Evolutionary conservation across 108 stramenopile genomes (phyloP), one percentile per base, ranked within the genome.

Genomic region (Cylindrotheca closterium): DNA sequence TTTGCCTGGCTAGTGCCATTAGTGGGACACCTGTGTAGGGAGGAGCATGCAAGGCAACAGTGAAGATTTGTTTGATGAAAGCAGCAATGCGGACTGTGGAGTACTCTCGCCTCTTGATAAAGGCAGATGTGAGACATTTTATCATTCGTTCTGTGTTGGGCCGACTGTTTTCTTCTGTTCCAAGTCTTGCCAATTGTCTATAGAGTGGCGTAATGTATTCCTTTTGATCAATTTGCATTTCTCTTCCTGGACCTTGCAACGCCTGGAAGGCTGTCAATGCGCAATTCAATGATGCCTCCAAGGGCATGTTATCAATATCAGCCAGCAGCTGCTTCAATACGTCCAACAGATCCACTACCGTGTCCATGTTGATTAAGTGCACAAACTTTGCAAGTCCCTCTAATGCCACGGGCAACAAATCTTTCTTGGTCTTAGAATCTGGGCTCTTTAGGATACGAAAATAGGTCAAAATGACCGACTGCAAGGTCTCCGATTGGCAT

Each of bases 321-420:
- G 72, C 71, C 57, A 95, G 60, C 47, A 95, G 55, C 19, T 81
- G 65, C 53, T 87, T 91, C 31, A 95, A 66, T 5, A 92, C 89
- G 24, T 56, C 82, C 55, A 96, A 61, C 19, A 96, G 73, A 64
- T 93, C 88, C 18, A 82, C 68, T 28, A 92, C 88, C 1, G 91
- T 93, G 53, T 88, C 83, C 17, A 88, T 77, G 58, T 92, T 88
- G 53, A 96, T 93, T 2, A 96, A 71, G 68, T 96, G 95, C 10
- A 88, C 87, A 70, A 89, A 87, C 55, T 88, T 89, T 30, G 92
- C 90, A 37, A 96, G 77, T 5, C 95, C 95, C 24, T 86, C 80
- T 48, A 96, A 58, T 17, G 86, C 85, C 21, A 72, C 62, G 7
- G 90, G 88, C n/a, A 96, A 67, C 7, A 96, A 65, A 37, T 61